Percentiles rank a stretch among this genome's conserved stretches.
Conservation (phyloP, 495 filamentous ascomycete genomes). For the Xylaria castorea region DNA sequence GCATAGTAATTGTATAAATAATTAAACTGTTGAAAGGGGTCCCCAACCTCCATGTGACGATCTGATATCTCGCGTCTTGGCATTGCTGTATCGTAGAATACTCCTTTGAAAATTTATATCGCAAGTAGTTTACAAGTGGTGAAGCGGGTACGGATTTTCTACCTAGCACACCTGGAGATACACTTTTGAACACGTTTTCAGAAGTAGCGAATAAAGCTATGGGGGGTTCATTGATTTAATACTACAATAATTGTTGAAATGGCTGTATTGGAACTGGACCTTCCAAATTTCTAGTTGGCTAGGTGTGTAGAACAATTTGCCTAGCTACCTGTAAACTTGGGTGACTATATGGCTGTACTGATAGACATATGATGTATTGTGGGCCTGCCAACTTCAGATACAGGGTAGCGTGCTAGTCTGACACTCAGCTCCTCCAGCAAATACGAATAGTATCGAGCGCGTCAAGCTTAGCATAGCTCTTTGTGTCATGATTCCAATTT, state of each 20-base stretch:
- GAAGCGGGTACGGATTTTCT: neutral
- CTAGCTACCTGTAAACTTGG: neutral
- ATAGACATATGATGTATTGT: neutral
- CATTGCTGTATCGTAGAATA: neutral
- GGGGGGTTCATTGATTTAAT: neutral
- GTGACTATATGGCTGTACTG: neutral
- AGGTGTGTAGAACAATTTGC: neutral
- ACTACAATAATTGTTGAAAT: neutral
- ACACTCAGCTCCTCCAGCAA: neutral
- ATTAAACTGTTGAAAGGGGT: slow-evolving; percentile 9
- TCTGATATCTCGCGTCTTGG: slow-evolving; percentile 13
- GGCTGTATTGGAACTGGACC: neutral
- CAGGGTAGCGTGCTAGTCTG: neutral
- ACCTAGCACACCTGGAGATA: neutral
- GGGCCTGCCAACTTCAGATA: neutral
- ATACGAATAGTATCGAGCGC: neutral
- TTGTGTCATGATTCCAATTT: slow-evolving; percentile 3
- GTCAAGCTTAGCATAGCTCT: neutral
- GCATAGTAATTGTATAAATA: slow-evolving; percentile 4
- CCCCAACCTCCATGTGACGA: slow-evolving; percentile 6
- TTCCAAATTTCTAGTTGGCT: neutral
- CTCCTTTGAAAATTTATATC: neutral
- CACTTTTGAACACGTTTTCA: neutral
- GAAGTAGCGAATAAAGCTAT: neutral
- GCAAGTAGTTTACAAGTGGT: neutral